A percentile compares a stretch with the other conserved stretches of the same genome.
Conservation (phyloP, 148 eudicot genomes). For the Fagopyrum tataricum region DNA sequence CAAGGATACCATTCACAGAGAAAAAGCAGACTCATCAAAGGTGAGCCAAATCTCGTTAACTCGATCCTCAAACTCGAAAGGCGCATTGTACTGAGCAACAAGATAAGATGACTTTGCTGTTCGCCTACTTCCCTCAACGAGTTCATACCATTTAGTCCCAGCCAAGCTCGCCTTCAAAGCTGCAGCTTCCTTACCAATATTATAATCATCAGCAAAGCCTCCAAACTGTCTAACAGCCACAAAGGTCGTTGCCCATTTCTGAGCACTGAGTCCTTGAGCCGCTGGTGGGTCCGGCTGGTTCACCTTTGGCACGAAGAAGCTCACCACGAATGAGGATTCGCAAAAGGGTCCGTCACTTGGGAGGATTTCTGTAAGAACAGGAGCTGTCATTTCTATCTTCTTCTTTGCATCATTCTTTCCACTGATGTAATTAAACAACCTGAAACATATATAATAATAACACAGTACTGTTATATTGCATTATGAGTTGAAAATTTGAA, state of each 20-base stretch:
- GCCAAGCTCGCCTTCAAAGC: slow-evolving; percentile 45
- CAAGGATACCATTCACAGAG: not conserved
- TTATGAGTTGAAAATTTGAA: not conserved
- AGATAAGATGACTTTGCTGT: slow-evolving; percentile 26
- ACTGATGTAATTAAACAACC: slow-evolving; percentile 78
- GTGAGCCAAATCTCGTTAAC: slow-evolving; percentile 82
- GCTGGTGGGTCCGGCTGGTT: slow-evolving; percentile 79
- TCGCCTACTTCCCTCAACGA: slow-evolving; percentile 32
- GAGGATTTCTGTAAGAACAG: slow-evolving; percentile 65
- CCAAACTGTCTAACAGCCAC: slow-evolving; percentile 70
- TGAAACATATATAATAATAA: slow-evolving; percentile 9
- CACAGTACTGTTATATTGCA: not conserved
- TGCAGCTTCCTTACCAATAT: slow-evolving; percentile 58
- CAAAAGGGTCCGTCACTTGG: slow-evolving; percentile 93
- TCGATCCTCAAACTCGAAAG: slow-evolving; percentile 65
- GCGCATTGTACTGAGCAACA: slow-evolving; percentile 90
- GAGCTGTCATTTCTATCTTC: slow-evolving; percentile 85
- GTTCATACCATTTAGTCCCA: slow-evolving; percentile 59
- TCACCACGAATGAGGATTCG: slow-evolving; percentile 65
- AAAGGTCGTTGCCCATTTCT: slow-evolving; percentile 49
- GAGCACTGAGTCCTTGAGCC: slow-evolving; percentile 46
- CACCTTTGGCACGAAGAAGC: slow-evolving; percentile 69
- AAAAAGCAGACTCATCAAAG: slow-evolving; percentile 1
- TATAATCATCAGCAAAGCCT: slow-evolving; percentile 50
- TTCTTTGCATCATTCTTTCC: slow-evolving; percentile 50